A percentile compares a stretch with the other conserved stretches of the same genome.
phyloP scores from a whole-genome alignment of 768 basidiomycete genomes.

The Peribolospora kevripleyi region DNA sequence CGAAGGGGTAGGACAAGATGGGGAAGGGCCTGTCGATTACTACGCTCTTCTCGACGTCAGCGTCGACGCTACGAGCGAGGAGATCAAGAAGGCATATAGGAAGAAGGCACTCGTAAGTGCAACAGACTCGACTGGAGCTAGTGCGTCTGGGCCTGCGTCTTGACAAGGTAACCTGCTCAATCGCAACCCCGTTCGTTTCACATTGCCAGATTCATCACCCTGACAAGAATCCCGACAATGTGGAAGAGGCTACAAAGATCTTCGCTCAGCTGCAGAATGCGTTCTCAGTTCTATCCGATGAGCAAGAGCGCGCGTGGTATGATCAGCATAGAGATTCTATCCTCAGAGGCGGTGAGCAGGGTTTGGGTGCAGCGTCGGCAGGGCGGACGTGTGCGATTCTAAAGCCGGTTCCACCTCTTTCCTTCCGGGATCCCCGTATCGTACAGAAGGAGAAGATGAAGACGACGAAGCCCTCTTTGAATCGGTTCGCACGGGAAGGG shows the following conservation, averaged over 20 bases:
- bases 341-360: constrained; percentile 1
- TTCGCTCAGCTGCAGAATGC: constrained; percentile 82
- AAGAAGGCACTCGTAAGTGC: too few species aligned
- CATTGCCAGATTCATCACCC: constrained; percentile 19
- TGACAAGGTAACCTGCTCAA: too few species aligned
- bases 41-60: too few species aligned
- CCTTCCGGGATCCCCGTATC: neutral
- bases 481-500: constrained; percentile 46
- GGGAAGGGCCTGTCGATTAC: too few species aligned
- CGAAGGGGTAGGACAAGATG: too few species aligned
- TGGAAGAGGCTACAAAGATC: constrained; percentile 61
- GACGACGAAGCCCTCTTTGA: constrained; percentile 68
- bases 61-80: too few species aligned
- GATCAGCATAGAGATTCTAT: constrained; percentile 39
- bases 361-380: neutral
- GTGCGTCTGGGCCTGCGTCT: too few species aligned
- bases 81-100: too few species aligned
- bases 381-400: neutral
- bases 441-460: neutral
- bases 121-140: too few species aligned
- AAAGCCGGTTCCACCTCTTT: constrained; percentile 25
- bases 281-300: constrained; percentile 87
- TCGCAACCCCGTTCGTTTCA: too few species aligned
- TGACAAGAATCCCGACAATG: constrained; percentile 48
- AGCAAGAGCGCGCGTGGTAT: constrained; percentile 98